Base-by-base conservation (phyloP, 2,329 filamentous ascomycete genomes). In the Penicillium nordicum region DNA sequence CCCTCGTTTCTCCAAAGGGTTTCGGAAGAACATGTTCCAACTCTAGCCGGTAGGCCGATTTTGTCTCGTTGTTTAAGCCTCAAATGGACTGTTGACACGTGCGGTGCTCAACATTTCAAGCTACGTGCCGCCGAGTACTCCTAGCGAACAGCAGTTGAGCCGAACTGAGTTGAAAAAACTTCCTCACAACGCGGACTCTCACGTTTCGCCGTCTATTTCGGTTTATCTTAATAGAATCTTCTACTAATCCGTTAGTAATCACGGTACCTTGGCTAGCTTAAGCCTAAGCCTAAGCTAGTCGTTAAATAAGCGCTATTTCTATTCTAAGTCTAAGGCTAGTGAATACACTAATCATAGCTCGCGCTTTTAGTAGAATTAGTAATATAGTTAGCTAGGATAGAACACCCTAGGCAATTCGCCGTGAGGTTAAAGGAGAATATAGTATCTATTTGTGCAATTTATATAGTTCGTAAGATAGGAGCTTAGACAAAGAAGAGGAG, bases 401-500 rank as follows among this genome's bases (percentile, higher is more conserved):
- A 32, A 14, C 16, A 10, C 10, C 44, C 6, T 40, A 18, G 2
- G 16, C 23, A 16, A 36, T 2, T 36, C 60, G 55, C 16, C 58
- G 58, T 2, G 25, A 48, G 10, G 10, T 55, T 3, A 51, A 59
- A 41, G 58, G 60, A 52, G 57, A 57, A 9, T 59, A 56, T 53
- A 54, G 56, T 4, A 62, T 59, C 5, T 60, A 55, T 30, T 37
- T 60, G 42, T 54, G 51, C 14, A 4, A 54, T 38, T 36, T 61
- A 34, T 25, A 50, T 14, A 5, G 5, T 34, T 4, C 42, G 5
- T 34, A 51, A 45, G 36, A 48, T 1, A 10, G 7, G n/a, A 11
- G 36, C 12, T 2, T 4, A 5, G 42, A 51, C 6, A 18, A 18
- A 18, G 48, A 49, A 14, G 30, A 55, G 18, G 42, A 44, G 5